These are phyloP conservation scores for Bipolaris bicolor DNA, from an alignment of 2,329 filamentous ascomycete genomes.

Conservation along the genomic window DNA sequence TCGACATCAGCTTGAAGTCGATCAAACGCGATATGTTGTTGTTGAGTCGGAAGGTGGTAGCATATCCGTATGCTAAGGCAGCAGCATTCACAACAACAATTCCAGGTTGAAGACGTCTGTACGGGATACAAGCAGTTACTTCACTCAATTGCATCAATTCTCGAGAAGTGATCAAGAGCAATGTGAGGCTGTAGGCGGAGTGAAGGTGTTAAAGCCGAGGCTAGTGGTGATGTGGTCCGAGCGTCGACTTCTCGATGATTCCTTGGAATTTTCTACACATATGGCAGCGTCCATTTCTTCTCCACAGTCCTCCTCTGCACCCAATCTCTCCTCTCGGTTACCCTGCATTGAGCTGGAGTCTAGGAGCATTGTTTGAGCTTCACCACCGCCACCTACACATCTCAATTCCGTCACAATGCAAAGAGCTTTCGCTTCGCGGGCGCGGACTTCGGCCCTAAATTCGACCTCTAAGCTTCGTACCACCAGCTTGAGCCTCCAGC, in stretches of 20 bases:
- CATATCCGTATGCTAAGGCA: neutral
- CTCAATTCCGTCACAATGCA: constrained; percentile 72
- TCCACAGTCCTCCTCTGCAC: constrained; percentile 31
- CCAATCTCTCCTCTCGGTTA: constrained; percentile 37
- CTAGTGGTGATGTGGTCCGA: constrained; percentile 14
- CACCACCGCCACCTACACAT: constrained; percentile 25
- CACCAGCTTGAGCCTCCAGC: constrained; percentile 73
- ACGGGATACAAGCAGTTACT: neutral
- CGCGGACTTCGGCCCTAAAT: constrained; percentile 80
- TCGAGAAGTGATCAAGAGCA: neutral
- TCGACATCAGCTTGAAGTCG: constrained; percentile 10
- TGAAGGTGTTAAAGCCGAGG: constrained; percentile 15
- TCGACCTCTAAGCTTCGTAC: constrained; percentile 59
- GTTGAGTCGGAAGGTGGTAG: constrained; percentile 5
- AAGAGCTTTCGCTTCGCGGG: constrained; percentile 83
- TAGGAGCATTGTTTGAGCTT: constrained; percentile 42
- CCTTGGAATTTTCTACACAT: constrained; percentile 17
- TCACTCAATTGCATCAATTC: neutral
- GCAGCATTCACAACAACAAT: too few relatives aligned
- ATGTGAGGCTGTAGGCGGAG: constrained; percentile 8
- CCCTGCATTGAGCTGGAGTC: constrained; percentile 47
- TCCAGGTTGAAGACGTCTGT: too few relatives aligned
- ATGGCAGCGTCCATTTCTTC: constrained; percentile 16
- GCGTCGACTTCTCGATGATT: constrained; percentile 21
- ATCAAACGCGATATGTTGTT: constrained; percentile 18